Percentiles rank a stretch among this genome's conserved stretches.
phyloP scores from a whole-genome alignment of 192 early-diverging fungal genomes.

The Spizellomyces punctatus region DNA sequence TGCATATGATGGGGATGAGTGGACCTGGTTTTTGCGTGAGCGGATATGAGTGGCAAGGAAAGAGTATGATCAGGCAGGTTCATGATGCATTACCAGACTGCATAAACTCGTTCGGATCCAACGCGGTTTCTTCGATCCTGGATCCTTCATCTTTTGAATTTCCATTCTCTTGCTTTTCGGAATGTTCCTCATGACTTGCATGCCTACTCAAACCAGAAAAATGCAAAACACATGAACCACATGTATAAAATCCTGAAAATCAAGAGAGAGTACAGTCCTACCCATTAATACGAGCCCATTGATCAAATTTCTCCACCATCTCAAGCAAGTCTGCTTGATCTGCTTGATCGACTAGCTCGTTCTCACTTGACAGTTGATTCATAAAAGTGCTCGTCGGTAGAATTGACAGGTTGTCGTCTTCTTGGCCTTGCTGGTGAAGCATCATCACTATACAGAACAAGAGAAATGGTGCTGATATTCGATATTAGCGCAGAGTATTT shows the following conservation, averaged over 20 bases:
- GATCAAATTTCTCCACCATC: neutral
- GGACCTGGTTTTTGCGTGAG: neutral
- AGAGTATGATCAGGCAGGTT: neutral
- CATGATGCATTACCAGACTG: neutral
- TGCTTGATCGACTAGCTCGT: neutral
- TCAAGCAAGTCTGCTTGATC: neutral
- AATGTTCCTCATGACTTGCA: neutral
- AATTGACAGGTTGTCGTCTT: too few relatives aligned
- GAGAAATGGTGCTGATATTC: too few relatives aligned
- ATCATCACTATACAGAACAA: too few relatives aligned
- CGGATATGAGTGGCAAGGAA: neutral
- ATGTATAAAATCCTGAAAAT: neutral
- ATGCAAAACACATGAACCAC: neutral
- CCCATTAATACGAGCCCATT: neutral
- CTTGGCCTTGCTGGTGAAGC: too few relatives aligned
- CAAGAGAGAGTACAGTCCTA: neutral
- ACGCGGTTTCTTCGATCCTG: neutral
- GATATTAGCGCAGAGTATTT: too few relatives aligned
- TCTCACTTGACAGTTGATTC: too few relatives aligned
- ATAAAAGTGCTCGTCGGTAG: too few relatives aligned
- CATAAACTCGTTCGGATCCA: neutral
- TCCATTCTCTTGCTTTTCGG: neutral
- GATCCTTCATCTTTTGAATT: neutral
- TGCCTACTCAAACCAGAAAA: neutral
- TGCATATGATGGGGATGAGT: neutral